A percentile compares a stretch with the other conserved stretches of the same genome.
phyloP scores from a whole-genome alignment of 78 protist species.

The Dictyostelium firmibasis region DNA sequence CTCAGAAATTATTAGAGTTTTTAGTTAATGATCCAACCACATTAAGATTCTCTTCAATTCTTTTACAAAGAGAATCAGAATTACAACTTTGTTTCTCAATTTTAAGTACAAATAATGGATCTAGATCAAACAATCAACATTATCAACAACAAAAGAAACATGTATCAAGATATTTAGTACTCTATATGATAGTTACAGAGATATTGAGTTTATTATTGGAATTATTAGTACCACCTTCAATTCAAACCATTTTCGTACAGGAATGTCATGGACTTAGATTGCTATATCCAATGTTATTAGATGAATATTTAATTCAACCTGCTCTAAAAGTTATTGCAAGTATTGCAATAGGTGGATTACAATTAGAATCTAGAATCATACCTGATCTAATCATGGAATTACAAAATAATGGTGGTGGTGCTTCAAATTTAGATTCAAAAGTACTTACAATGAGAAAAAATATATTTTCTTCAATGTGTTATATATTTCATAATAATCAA shows the following conservation, averaged over 20 bases:
- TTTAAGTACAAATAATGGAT: background rate
- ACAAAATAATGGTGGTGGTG: constrained; percentile 51
- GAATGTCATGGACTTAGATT: constrained; percentile 31
- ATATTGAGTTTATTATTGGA: constrained; percentile 12
- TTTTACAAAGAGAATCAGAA: background rate
- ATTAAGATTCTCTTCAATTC: constrained; percentile 1
- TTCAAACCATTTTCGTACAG: constrained; percentile 27
- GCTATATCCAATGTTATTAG: background rate
- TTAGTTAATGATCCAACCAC: background rate
- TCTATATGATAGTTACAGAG: constrained; percentile 24
- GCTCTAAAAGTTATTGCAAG: constrained; percentile 12
- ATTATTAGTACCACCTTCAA: constrained; percentile 1
- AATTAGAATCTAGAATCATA: constrained; percentile 58
- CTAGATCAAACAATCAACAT: background rate
- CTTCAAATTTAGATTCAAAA: constrained; percentile 40
- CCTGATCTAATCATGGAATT: constrained; percentile 34
- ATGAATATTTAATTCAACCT: constrained; percentile 62
- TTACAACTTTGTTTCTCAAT: constrained; percentile 14
- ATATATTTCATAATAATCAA: constrained; percentile 71
- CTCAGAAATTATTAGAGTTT: background rate
- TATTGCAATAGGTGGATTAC: constrained; percentile 61
- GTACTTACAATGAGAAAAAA: constrained; percentile 55
- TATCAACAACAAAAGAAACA: background rate
- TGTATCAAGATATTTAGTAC: constrained; percentile 6
- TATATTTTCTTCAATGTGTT: constrained; percentile 72